Evolutionary conservation across 140 eudicot genomes (phyloP).

Genomic region (Cichorium intybus): DNA sequence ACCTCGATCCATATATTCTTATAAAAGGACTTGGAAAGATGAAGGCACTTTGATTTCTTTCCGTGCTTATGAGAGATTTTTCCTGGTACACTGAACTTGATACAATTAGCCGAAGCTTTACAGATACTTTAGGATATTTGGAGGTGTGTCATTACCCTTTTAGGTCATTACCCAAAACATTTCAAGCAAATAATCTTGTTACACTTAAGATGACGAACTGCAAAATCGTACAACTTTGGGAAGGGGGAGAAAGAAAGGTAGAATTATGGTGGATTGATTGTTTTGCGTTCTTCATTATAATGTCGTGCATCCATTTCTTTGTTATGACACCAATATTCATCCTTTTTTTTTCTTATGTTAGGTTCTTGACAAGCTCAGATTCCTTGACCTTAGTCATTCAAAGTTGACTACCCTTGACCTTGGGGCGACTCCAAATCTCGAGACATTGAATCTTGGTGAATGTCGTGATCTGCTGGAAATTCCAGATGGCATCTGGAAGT

Average conservation of each 20-base stretch:
- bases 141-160: background rate
- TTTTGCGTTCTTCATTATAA: too few species aligned
- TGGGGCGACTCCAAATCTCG: background rate
- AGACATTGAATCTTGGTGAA: background rate
- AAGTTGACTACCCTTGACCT: background rate
- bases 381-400: too few species aligned
- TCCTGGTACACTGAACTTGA: too few species aligned
- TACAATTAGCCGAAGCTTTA: background rate
- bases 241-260: slow-evolving; percentile 6
- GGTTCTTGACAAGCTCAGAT: too few species aligned
- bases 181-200: too few species aligned
- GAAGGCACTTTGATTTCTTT: slow-evolving; percentile 8
- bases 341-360: background rate
- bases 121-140: slow-evolving; percentile 7
- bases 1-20: background rate
- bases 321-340: background rate
- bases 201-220: too few species aligned
- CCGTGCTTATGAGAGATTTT: background rate
- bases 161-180: background rate
- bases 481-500: background rate
- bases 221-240: background rate
- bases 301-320: background rate
- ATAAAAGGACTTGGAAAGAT: background rate
- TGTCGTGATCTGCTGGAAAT: background rate
- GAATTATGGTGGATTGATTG: background rate